Percentiles rank a stretch among this genome's conserved stretches.
Conservation (phyloP, 23 red algal species). For the Gracilaria vermiculophylla region DNA sequence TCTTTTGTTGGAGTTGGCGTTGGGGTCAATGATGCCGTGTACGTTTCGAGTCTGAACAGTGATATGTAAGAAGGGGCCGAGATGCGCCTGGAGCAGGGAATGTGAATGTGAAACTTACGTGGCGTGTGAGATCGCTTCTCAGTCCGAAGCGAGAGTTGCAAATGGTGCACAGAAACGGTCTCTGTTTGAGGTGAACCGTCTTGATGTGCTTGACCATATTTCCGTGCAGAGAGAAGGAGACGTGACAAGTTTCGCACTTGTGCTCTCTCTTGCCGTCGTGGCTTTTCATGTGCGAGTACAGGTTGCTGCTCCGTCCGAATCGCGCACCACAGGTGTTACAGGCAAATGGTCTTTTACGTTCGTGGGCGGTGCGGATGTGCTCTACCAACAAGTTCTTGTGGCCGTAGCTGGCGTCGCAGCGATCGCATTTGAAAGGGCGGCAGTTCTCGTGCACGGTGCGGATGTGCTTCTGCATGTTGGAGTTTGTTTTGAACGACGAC, state of each 20-base stretch:
- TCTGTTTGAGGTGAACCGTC: slow-evolving; percentile 60
- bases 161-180: slow-evolving; percentile 60
- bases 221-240: slow-evolving; percentile 55
- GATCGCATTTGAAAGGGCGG: slow-evolving; percentile 69
- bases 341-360: slow-evolving; percentile 56
- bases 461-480: slow-evolving; percentile 75
- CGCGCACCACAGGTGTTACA: slow-evolving; percentile 49
- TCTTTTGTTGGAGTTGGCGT: background rate
- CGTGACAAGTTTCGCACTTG: slow-evolving; percentile 65
- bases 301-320: slow-evolving; percentile 56
- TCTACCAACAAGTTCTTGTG: slow-evolving; percentile 64
- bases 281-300: slow-evolving; percentile 64
- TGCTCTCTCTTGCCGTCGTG: slow-evolving; percentile 53
- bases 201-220: slow-evolving; percentile 69
- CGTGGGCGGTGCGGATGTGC: slow-evolving; percentile 64
- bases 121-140: slow-evolving; percentile 46
- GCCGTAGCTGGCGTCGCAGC: slow-evolving; percentile 59
- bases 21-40: background rate
- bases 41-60: slow-evolving; percentile 4
- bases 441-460: slow-evolving; percentile 53
- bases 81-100: background rate
- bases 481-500: slow-evolving; percentile 48
- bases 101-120: slow-evolving; percentile 8
- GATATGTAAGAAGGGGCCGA: background rate
- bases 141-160: slow-evolving; percentile 64